Evolutionary conservation across 2,329 filamentous ascomycete species (phyloP).

Genomic region (Microdochium bolleyi): DNA sequence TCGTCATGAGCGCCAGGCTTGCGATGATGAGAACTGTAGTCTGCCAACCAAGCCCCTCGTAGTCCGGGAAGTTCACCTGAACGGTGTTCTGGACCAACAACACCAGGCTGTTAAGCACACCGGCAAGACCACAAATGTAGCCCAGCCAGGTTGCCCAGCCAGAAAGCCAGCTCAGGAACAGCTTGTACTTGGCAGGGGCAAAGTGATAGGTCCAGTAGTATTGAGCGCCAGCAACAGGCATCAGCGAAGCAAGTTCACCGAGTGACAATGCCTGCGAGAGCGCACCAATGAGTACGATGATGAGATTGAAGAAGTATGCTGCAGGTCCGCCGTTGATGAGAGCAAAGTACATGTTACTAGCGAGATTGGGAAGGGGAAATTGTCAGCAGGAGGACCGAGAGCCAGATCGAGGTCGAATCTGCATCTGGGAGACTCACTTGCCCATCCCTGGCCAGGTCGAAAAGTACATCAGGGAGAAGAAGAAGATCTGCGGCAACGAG

Average conservation of each 20-base stretch:
- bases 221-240: slow-evolving; percentile 5
- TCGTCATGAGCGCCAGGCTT: background rate
- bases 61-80: slow-evolving; percentile 3
- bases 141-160: slow-evolving; percentile 5
- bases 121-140: slow-evolving; percentile 3
- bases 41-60: slow-evolving; percentile 4
- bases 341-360: slow-evolving; percentile 6
- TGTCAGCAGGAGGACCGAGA: background rate
- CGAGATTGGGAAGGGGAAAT: background rate
- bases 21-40: slow-evolving; percentile 2
- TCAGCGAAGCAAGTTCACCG: slow-evolving; percentile 2
- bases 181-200: slow-evolving; percentile 1
- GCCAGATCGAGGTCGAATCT: too few species aligned
- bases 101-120: slow-evolving; percentile 2
- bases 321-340: slow-evolving; percentile 4
- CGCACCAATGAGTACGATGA: slow-evolving; percentile 2
- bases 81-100: slow-evolving; percentile 2
- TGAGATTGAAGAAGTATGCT: slow-evolving; percentile 3
- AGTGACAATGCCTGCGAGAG: slow-evolving; percentile 3
- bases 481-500: slow-evolving; percentile 3
- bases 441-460: slow-evolving; percentile 2
- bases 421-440: background rate
- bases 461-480: slow-evolving; percentile 5
- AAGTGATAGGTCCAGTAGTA: slow-evolving; percentile 6
- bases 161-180: slow-evolving; percentile 5